Evolutionary conservation across 2,329 filamentous ascomycete genomes (phyloP), one percentile per base, ranked within the genome.

Genomic region (Trichoderma sp.): DNA sequence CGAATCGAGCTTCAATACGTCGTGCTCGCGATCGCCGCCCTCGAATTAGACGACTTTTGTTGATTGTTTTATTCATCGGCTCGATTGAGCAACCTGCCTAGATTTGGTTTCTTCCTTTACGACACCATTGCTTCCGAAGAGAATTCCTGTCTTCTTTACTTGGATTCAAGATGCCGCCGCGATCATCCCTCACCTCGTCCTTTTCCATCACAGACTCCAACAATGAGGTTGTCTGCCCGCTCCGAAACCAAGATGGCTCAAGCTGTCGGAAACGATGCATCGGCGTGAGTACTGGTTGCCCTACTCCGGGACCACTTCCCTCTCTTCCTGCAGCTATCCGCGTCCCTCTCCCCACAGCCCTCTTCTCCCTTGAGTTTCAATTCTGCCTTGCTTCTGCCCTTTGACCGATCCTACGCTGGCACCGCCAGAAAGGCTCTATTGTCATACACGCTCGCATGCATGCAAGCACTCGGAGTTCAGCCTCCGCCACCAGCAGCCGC

Each of bases 191-290:
- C 83, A 97, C 94, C 78, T 94, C 94, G 83, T 97, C 95, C 79
- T 98, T 98, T 85, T 95, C 95, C 79, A 94, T 97, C 81, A 94
- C 94, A 81, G 95, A 98, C 88, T 91, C 93, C 85, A 96, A 94
- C 85, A 97, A 97, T 85, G 96, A 98, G 87, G 97, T 99, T 83
- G 94, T 98, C 82, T 99, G 97, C 86, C 97, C 97, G 80, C 88
- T 99, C 85, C 92, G 92, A 83, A 98, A 98, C 84, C 95, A 98
- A 83, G 97, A 99, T 91, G 94, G 95, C 84, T 98, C 95, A 80
- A 95, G 93, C 87, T 99, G 97, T 88, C 93, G 96, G 85, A 99
- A 99, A 89, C 91, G 96, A 88, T 99, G 97, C 88, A 93, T 97
- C 83, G 97, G 97, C 86, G 97, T 98, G 90, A 95, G 95, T 97